Conservation (phyloP, 2,329 filamentous ascomycete genomes). For the Triangularia setosa region DNA sequence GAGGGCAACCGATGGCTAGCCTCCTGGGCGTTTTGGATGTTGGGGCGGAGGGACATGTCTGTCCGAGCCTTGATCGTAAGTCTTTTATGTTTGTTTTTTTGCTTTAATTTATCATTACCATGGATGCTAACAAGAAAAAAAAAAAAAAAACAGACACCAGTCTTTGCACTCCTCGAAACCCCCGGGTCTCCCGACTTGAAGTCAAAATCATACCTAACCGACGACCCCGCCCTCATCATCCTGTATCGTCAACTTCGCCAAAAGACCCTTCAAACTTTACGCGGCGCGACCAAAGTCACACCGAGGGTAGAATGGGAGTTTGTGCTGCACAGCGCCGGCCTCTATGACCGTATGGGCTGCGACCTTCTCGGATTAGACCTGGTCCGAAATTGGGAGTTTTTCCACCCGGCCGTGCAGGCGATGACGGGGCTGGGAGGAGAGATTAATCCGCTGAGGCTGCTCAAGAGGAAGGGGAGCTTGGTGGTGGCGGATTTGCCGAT, state of each 20-base stretch:
- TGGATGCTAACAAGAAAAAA: constrained; percentile 5
- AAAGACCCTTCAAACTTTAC: constrained; percentile 75
- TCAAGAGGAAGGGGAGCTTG: constrained; percentile 69
- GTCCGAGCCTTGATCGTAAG: constrained; percentile 77
- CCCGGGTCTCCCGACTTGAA: constrained; percentile 66
- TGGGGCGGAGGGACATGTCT: constrained; percentile 76
- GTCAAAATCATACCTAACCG: constrained; percentile 76
- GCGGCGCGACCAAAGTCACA: constrained; percentile 77
- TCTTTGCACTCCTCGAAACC: constrained; percentile 68
- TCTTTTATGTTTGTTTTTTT: constrained; percentile 12
- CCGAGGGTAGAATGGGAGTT: constrained; percentile 83
- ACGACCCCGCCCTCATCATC: constrained; percentile 84
- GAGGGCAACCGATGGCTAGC: constrained; percentile 91
- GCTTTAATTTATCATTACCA: background rate
- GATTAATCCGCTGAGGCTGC: constrained; percentile 62
- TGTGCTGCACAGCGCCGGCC: constrained; percentile 75
- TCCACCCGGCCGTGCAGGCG: constrained; percentile 41
- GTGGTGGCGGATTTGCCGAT: constrained; percentile 68
- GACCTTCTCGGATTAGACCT: constrained; percentile 84
- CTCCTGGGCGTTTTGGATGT: constrained; percentile 93
- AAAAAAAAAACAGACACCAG: constrained; percentile 73
- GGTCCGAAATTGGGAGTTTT: constrained; percentile 79
- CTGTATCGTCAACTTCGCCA: constrained; percentile 83
- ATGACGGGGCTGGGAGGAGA: constrained; percentile 40
- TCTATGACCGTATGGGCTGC: constrained; percentile 90